Conservation (phyloP, 106 monocot genomes). For the Acorus gramineus region DNA sequence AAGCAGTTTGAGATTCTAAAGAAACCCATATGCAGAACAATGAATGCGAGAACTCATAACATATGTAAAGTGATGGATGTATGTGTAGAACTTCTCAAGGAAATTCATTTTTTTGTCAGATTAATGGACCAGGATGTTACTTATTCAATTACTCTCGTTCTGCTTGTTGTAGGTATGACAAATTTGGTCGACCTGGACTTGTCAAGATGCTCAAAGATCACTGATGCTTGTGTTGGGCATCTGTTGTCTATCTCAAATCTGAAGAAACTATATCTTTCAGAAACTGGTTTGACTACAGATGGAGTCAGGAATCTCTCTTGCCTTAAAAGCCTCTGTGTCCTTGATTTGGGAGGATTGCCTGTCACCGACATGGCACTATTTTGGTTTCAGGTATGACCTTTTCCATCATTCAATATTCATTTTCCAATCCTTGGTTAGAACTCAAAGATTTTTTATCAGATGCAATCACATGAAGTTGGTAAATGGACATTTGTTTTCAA, state of each 20-base stretch:
- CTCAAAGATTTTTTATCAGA: too few relatives aligned
- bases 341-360: constrained; percentile 76
- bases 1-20: too few relatives aligned
- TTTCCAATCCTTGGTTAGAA: too few relatives aligned
- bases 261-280: constrained; percentile 60
- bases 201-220: constrained; percentile 80
- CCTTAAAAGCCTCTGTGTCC: constrained; percentile 34
- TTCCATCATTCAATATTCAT: not conserved
- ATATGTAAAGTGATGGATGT: too few relatives aligned
- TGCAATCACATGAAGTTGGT: too few relatives aligned
- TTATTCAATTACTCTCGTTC: not conserved
- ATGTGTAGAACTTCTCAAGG: too few relatives aligned
- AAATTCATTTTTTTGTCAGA: too few relatives aligned
- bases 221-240: constrained; percentile 67
- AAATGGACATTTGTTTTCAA: not conserved
- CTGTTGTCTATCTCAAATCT: constrained; percentile 62
- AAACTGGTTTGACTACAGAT: constrained; percentile 52
- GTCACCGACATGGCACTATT: constrained; percentile 47
- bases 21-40: too few relatives aligned
- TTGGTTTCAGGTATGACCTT: constrained; percentile 50
- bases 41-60: too few relatives aligned
- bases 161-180: constrained; percentile 45
- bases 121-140: too few relatives aligned
- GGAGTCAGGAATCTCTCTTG: constrained; percentile 50
- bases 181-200: constrained; percentile 70